Conservation (phyloP, 257 asterid species). For the Primulina eburnea region DNA sequence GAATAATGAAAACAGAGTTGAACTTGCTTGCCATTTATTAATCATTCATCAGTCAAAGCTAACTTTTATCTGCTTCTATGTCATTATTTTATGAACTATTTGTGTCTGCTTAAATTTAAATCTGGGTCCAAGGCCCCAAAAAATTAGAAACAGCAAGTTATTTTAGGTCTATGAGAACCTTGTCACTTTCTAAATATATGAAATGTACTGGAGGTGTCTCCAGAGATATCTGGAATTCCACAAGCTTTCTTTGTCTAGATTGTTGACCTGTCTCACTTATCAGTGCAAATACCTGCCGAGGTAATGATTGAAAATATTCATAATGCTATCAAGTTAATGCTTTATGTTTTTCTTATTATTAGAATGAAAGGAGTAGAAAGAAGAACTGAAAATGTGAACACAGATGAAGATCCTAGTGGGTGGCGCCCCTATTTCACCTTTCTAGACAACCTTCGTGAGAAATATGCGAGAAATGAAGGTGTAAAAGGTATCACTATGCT, state of each 20-base stretch:
- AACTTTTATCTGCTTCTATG: background rate
- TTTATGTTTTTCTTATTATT: conserved; percentile 19
- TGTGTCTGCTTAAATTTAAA: background rate
- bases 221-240: background rate
- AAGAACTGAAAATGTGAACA: conserved; percentile 62
- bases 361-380: conserved; percentile 68
- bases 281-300: conserved; percentile 5
- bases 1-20: conserved; percentile 1
- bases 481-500: conserved; percentile 53
- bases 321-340: conserved; percentile 14
- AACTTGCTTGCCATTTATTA: background rate
- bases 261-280: background rate
- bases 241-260: background rate
- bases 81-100: too few relatives aligned
- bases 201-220: background rate
- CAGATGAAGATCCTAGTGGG: conserved; percentile 81
- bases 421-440: conserved; percentile 77
- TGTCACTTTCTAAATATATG: background rate
- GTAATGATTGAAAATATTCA: background rate
- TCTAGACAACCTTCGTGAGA: conserved; percentile 69
- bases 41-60: background rate
- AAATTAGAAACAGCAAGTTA: background rate
- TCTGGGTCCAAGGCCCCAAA: background rate
- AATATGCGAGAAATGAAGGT: conserved; percentile 67
- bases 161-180: background rate